Base-by-base conservation (phyloP, 1,284 basidiomycete genomes). In the Athelia psychrophila region DNA sequence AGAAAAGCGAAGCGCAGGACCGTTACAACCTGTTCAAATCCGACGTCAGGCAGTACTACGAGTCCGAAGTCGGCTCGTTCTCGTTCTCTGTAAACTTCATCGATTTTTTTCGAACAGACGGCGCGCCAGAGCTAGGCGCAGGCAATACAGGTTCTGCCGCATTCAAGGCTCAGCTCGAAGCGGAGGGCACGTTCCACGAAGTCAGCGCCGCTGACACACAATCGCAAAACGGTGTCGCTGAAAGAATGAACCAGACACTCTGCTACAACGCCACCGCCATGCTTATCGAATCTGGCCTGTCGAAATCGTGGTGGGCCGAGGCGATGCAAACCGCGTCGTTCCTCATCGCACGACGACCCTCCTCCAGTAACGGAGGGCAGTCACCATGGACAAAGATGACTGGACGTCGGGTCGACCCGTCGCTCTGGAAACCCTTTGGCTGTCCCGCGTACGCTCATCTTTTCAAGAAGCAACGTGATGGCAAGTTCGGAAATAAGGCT, bases 181-280 rank as follows among this genome's bases (percentile, higher is more conserved):
- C 27, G n/a, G 20, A 54, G n/a, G 66, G 67, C 3, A 62, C 60
- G 25, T 44, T 57, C 20, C 61, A 63, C 48, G 52, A 63, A 23
- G 58, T 42, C 2, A 59, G 64, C 0, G 60, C 60, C 1, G 58
- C 66, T 2, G 53, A 69, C 52, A 64, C 65, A 8, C 66, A 64
- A 13, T 57, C 67, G 46, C 66, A 69, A 45, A 68, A 70, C 48
- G 64, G 66, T 2, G 40, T 65, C 3, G 64, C 65, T 9, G 63
- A 66, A 51, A 44, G 51, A 0, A 61, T 67, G 46, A 70, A 70
- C 48, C 66, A 65, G 44, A 71, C 58, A 0, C 35, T 72, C 0
- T 56, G 57, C 2, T 56, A 55, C 2, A 45, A 53, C 9, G 59
- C 59, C 1, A 56, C 54, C 3, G 36, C 61, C 0, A 64, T 70